Percentiles rank a stretch among this genome's conserved stretches.
Conservation (phyloP, 768 basidiomycete species). For the Pleurotus eryngii region DNA sequence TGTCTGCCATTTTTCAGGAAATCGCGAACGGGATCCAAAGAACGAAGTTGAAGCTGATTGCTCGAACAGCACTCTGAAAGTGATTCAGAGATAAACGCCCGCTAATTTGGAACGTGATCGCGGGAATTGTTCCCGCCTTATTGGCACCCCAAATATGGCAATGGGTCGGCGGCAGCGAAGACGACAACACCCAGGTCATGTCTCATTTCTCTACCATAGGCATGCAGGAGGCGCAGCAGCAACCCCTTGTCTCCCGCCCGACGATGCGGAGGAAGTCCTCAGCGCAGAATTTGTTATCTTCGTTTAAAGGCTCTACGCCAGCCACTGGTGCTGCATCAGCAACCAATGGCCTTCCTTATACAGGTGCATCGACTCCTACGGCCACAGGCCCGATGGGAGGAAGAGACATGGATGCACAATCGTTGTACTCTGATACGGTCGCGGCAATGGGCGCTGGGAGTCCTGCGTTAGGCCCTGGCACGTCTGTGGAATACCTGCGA, state of each 20-base stretch:
- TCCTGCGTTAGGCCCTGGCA: conserved; percentile 48
- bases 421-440: conserved; percentile 48
- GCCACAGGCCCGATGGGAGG: conserved; percentile 32
- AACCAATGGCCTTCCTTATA: conserved; percentile 33
- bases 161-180: no score
- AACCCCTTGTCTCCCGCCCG: conserved; percentile 37
- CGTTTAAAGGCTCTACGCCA: conserved; percentile 54
- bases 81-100: background rate
- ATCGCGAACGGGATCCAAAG: conserved; percentile 1
- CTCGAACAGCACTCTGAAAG: background rate
- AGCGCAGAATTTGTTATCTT: conserved; percentile 76
- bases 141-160: no score
- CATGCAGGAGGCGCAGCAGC: background rate
- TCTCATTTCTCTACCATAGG: conserved; percentile 26
- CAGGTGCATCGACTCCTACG: conserved; percentile 39
- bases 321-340: conserved; percentile 28
- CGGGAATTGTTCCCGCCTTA: no score
- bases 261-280: conserved; percentile 82
- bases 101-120: no score
- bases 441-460: conserved; percentile 33
- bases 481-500: conserved; percentile 74
- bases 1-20: conserved; percentile 58
- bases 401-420: conserved; percentile 75
- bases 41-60: background rate
- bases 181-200: conserved; percentile 20